Evolutionary conservation across 1,139 yeast genomes (phyloP).

Genomic region (Pneumocystis carinii): DNA sequence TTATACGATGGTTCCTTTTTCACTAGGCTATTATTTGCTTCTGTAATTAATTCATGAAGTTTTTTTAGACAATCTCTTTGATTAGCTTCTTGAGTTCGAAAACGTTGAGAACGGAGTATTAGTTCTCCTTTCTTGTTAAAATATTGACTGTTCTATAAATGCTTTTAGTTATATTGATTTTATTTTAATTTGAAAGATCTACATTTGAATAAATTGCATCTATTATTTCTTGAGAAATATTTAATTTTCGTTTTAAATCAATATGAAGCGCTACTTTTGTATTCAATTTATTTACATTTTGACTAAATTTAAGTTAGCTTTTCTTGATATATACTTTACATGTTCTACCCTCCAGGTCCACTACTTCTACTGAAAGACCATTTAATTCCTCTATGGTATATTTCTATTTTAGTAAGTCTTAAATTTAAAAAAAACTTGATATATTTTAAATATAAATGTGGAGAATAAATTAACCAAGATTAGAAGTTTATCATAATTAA

Average conservation of each 20-base stretch:
- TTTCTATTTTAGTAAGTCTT: too few relatives aligned
- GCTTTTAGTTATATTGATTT: too few relatives aligned
- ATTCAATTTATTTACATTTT: neutral
- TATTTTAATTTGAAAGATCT: too few relatives aligned
- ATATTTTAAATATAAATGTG: too few relatives aligned
- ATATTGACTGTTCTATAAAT: neutral
- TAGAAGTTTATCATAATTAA: too few relatives aligned
- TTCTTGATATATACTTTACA: neutral
- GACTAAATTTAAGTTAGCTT: neutral
- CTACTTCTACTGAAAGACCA: neutral
- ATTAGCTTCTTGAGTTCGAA: neutral
- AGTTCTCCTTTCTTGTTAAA: neutral
- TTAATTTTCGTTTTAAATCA: too few relatives aligned
- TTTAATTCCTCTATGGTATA: neutral
- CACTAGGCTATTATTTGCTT: neutral
- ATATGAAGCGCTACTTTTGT: neutral
- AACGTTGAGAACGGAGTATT: neutral
- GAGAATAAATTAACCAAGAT: too few relatives aligned
- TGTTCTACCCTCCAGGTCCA: slow-evolving; percentile 1
- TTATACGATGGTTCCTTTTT: neutral
- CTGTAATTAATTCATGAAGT: neutral
- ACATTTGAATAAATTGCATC: too few relatives aligned
- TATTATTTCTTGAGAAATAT: too few relatives aligned
- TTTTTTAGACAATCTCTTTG: neutral
- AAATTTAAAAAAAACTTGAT: too few relatives aligned